Base-by-base conservation (phyloP, 805 yeast genomes). In the Priceomyces castillae region DNA sequence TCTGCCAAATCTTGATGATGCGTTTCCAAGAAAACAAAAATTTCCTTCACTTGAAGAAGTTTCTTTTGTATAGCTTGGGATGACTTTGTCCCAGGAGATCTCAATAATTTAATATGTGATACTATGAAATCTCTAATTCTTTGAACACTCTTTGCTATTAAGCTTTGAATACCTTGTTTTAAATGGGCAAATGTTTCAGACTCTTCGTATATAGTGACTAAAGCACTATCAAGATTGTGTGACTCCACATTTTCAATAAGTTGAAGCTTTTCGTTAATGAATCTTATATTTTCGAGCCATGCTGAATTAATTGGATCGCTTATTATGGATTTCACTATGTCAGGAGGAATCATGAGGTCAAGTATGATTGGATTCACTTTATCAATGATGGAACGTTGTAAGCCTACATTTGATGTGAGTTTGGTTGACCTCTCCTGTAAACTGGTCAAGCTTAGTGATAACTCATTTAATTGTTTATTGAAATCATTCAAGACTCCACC, bases 311-410 rank as follows among this genome's bases (percentile, higher is more conserved):
- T 67, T 9, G 77, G 78, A 16, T 80, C 90, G 33, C 69, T 69
- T 2, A 80, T 53, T 1, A 92, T 69, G 5, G 82, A 77, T 43
- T 68, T 65, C 5, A 86, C 77, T 2, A 86, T 70, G 1, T 77
- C 77, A 0, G 96, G 94, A 0, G 97, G 86, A 6, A 90, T 78
- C 46, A 86, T 69, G 28, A 86, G 67, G 50, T 86, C 90, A 30
- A 84, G 75, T 0, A 90, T 82, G n/a, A 87, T 66, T 0, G 96
- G 95, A 15, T 85, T 80, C 44, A 90, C 74, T 40, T 71, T 71
- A 18, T 67, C 73, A 4, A 62, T 61, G 11, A 62, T 39, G 2
- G 50, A 40, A 1, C 59, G 55, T 43, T 67, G 71, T 26, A 47
- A 31, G 12, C 55, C 51, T 12, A 67, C 52, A 33, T 62, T 62